Conservation (phyloP, 441 rosid species). For the Viola pubescens region DNA sequence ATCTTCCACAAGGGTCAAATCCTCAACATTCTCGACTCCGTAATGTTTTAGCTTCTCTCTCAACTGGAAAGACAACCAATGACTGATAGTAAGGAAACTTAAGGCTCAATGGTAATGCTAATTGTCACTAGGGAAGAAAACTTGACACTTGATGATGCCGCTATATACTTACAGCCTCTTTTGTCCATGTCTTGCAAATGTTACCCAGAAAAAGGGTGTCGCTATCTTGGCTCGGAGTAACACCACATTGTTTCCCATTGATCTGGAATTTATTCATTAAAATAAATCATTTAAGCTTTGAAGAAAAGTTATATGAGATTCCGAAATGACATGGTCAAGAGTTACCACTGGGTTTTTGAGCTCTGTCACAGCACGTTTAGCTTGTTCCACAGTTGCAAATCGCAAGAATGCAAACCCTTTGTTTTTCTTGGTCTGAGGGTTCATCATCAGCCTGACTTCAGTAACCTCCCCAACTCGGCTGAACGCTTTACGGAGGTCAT, state of each 20-base stretch:
- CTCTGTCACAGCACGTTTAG: slow-evolving; percentile 72
- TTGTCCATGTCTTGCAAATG: slow-evolving; percentile 91
- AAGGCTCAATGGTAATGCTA: not conserved
- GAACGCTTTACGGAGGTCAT: slow-evolving; percentile 75
- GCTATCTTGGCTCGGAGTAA: slow-evolving; percentile 88
- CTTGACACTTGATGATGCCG: slow-evolving; percentile 16
- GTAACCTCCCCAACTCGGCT: slow-evolving; percentile 70
- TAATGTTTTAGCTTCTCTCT: slow-evolving; percentile 93
- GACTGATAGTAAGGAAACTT: slow-evolving; percentile 21
- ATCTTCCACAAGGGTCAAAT: slow-evolving; percentile 86
- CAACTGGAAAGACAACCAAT: slow-evolving; percentile 53
- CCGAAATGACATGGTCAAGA: slow-evolving; percentile 28
- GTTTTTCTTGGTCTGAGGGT: slow-evolving; percentile 82
- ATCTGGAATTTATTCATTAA: slow-evolving; percentile 61
- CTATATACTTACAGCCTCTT: slow-evolving; percentile 80
- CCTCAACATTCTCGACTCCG: slow-evolving; percentile 84
- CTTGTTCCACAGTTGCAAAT: slow-evolving; percentile 85
- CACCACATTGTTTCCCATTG: slow-evolving; percentile 92
- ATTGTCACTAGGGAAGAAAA: slow-evolving; percentile 15
- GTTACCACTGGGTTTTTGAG: slow-evolving; percentile 90
- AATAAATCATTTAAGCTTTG: slow-evolving; percentile 23
- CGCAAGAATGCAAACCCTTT: slow-evolving; percentile 97
- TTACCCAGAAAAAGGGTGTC: slow-evolving; percentile 93
- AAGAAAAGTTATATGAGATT: slow-evolving; percentile 26
- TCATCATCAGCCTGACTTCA: slow-evolving; percentile 85